Evolutionary conservation across 2,329 filamentous ascomycete species (phyloP), one percentile per base, ranked within the genome.

Genomic region (Aureobasidium melanogenum): DNA sequence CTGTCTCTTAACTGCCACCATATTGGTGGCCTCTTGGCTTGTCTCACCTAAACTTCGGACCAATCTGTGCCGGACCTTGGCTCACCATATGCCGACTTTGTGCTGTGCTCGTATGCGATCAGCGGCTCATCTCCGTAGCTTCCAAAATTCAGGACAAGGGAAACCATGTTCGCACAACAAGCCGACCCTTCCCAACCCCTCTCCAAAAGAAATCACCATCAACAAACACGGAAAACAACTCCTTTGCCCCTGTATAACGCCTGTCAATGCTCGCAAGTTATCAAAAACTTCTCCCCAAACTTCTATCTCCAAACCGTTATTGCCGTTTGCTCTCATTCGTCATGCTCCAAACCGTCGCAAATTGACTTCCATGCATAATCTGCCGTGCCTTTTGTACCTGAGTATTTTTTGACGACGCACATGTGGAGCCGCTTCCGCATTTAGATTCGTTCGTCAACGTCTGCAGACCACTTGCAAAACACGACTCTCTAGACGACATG

Each of bases 171-270:
- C 46, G 54, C 41, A 56, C 22, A 46, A 47, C n/a, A 47, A 26
- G 10, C 14, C 17, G 48, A 14, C n/a, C 51, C 19, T 19, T 39
- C 19, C 19, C 24, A 3, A 9, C 39, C 12, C 36, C 15, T n/a
- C 14, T 26, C 24, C 26, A n/a, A n/a, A 32, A 15, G 9, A 15
- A 34, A 51, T 24, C 32, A 38, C 30, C 30, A 51, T 38, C 36
- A 44, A 56, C 52, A 56, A 56, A 44, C 52, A 56, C 34, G n/a
- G n/a, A 17, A 30, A 28, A 14, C 15, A 28, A 32, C 39, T 58
- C 55, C 32, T 47, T 58, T 26, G 24, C 55, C 43, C 55, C 55
- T 58, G 39, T 44, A 56, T 34, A 56, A 56, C 52, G 50, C 15
- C 30, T 54, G 48, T 51, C 48, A n/a, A 51, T 51, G 32, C 34